Evolutionary conservation across 208 protist species (phyloP), one percentile per base, ranked within the genome.

Genomic region (Crithidia fasciculata): DNA sequence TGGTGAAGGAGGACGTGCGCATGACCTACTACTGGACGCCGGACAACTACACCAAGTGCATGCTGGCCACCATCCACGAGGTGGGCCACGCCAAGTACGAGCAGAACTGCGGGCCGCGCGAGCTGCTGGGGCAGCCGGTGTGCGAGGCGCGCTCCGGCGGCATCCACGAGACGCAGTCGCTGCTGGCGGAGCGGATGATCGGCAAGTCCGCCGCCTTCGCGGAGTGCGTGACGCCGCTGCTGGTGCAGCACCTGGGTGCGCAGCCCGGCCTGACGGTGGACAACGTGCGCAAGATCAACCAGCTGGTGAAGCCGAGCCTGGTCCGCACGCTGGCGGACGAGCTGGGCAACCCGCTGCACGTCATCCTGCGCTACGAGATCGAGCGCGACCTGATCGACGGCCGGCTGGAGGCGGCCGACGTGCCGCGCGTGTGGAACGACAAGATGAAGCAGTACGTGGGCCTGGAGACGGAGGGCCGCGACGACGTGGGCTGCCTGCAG

Each of bases 401-500:
- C 13, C 87, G 72, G 39, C 72, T 94, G 56, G 78, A 84, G 62
- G 84, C 82, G 4, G 87, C 81, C 52, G 90, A 92, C 36, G 60
- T 97, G 41, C 89, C 91, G 49, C 62, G 60, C 13, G 81, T 87
- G 64, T 95, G 90, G 89, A 90, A 92, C 69, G 78, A 82, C 12
- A 92, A 92, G 78, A 93, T 95, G 88, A 88, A 94, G 81, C 78
- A 74, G 43, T 93, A 95, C 76, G 67, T 95, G 8, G 90, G 84
- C 45, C 58, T 95, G 12, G 83, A 92, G 41, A 93, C 92, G 70
- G 69, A 86, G 16, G 86, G 83, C 9, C 91, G 92, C 64, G 83
- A 91, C 60, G 80, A 87, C 62, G 37, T 88, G 9, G 91, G 92
- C 6, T 92, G 87, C 67, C 74, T 96, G 50, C 92, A 98, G 76